Evolutionary conservation across 257 asterid species (phyloP).

Genomic region (Ajuga chamaepitys): DNA sequence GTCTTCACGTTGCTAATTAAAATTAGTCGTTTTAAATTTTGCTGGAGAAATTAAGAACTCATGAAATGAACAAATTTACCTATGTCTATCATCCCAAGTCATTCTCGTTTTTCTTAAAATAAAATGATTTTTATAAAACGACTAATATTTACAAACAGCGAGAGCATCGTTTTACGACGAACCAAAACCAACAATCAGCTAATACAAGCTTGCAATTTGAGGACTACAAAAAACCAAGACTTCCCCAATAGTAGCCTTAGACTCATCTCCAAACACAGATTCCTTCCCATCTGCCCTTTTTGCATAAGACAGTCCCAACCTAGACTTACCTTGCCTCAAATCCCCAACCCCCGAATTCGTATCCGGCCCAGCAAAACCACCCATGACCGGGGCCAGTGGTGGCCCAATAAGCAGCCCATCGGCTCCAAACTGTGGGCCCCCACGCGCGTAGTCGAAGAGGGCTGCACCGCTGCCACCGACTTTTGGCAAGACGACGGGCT

Average conservation of each 20-base stretch:
- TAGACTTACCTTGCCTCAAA: constrained; percentile 73
- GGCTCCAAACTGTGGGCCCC: constrained; percentile 95
- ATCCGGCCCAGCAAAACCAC: constrained; percentile 90
- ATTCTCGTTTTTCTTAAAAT: too few species aligned
- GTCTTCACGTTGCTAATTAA: too few species aligned
- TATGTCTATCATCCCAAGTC: too few species aligned
- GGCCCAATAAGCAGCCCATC: constrained; percentile 87
- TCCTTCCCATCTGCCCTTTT: constrained; percentile 74
- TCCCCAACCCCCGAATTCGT: constrained; percentile 78
- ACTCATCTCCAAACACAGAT: constrained; percentile 77
- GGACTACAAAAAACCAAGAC: constrained; percentile 84
- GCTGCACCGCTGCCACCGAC: constrained; percentile 97
- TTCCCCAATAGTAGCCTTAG: constrained; percentile 47
- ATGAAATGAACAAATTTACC: too few species aligned
- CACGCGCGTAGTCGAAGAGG: constrained; percentile 83
- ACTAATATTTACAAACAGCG: too few species aligned
- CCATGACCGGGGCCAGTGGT: constrained; percentile 90
- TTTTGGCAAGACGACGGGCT: constrained; percentile 52
- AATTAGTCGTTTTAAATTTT: too few species aligned
- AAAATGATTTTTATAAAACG: too few species aligned
- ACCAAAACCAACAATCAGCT: neutral
- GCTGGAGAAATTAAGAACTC: too few species aligned
- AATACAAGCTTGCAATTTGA: constrained; percentile 82
- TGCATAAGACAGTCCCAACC: constrained; percentile 82
- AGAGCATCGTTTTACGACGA: too few species aligned